These are phyloP conservation scores for Leccinum longicurvipes DNA, from an alignment of 768 basidiomycete genomes.

Conservation along the genomic window DNA sequence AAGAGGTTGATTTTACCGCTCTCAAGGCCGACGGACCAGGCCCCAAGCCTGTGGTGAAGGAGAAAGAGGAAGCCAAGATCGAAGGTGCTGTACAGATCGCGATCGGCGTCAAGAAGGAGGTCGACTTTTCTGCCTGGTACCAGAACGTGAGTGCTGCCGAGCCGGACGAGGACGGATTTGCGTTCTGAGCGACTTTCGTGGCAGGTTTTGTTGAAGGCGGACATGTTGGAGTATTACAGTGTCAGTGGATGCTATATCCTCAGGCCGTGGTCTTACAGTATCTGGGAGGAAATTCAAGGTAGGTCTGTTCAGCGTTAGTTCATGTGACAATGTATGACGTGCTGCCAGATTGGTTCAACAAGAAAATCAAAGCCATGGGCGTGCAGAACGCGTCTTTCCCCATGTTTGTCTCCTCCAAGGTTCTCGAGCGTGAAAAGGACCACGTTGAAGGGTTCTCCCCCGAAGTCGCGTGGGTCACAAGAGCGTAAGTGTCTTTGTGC, in stretches of 20 bases:
- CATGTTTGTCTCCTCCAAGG: slow-evolving; percentile 93
- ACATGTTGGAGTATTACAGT: slow-evolving; percentile 99
- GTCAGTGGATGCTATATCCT: slow-evolving; percentile 99
- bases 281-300: slow-evolving; percentile 97
- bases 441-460: slow-evolving; percentile 99
- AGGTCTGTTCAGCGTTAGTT: slow-evolving; percentile 15
- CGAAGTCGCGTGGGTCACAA: slow-evolving; percentile 99
- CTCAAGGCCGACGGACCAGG: slow-evolving; percentile 48
- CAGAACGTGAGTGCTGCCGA: slow-evolving; percentile 61
- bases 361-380: slow-evolving; percentile 86
- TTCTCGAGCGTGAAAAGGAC: slow-evolving; percentile 95
- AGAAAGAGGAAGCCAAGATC: slow-evolving; percentile 75
- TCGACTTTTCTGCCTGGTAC: slow-evolving; percentile 93
- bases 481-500: slow-evolving; percentile 61
- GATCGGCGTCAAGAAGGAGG: slow-evolving; percentile 93
- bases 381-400: slow-evolving; percentile 99
- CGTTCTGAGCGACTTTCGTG: slow-evolving; percentile 16
- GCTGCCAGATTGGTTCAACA: slow-evolving; percentile 85
- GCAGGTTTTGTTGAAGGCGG: slow-evolving; percentile 94
- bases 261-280: slow-evolving; percentile 94
- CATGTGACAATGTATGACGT: not conserved
- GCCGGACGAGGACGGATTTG: not conserved
- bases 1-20: slow-evolving; percentile 69
- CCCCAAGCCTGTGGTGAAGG: slow-evolving; percentile 40
- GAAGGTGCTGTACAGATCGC: slow-evolving; percentile 90